Conservation (phyloP, 306 rosid genomes). For the Quercus gilva region DNA sequence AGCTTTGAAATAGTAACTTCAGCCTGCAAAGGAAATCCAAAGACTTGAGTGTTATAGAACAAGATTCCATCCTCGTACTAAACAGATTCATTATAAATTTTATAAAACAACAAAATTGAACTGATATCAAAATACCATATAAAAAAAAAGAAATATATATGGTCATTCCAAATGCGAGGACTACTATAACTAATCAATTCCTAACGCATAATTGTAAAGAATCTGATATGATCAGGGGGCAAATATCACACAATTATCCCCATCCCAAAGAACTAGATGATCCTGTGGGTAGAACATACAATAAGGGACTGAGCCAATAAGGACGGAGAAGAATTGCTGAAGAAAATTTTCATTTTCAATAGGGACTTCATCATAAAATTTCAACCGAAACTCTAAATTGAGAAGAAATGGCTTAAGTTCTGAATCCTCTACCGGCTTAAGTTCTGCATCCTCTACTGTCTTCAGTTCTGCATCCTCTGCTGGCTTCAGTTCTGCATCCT, state of each 20-base stretch:
- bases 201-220: not conserved
- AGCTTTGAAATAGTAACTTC: conserved; percentile 58
- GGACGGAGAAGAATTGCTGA: not conserved
- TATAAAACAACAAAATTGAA: too few species aligned
- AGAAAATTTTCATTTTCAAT: not conserved
- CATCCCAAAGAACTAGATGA: not conserved
- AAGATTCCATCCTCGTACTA: too few species aligned
- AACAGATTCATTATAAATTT: too few species aligned
- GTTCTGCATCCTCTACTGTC: too few species aligned
- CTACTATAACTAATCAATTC: too few species aligned
- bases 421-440: not conserved
- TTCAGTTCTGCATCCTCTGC: too few species aligned
- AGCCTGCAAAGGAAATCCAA: conserved; percentile 51
- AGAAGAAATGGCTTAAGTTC: conserved; percentile 15
- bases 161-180: too few species aligned
- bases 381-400: not conserved
- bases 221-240: not conserved
- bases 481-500: too few species aligned
- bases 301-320: not conserved
- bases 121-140: too few species aligned
- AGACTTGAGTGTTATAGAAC: not conserved
- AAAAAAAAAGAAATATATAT: too few species aligned
- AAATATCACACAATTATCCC: not conserved
- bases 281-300: not conserved
- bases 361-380: not conserved